These are phyloP conservation scores for Pythium insidiosum DNA, from an alignment of 352 stramenopile genomes.

Conservation along the genomic window DNA sequence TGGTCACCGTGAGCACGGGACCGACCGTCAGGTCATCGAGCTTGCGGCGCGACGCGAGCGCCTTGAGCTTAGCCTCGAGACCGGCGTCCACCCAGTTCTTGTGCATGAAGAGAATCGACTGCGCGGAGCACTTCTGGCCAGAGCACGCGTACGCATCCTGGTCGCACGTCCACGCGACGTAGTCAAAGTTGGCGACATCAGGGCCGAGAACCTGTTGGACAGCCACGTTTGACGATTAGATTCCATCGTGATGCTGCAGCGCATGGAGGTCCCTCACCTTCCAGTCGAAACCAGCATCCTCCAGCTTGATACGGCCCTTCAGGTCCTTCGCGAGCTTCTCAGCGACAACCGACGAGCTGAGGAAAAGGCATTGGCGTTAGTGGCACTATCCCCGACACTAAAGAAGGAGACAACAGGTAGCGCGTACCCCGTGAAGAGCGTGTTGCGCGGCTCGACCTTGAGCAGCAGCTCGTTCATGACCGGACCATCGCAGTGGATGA, in stretches of 20 bases:
- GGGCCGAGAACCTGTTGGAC: slow-evolving; percentile 93
- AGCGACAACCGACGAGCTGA: slow-evolving; percentile 84
- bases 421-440: slow-evolving; percentile 93
- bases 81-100: slow-evolving; percentile 93
- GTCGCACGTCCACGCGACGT: slow-evolving; percentile 97
- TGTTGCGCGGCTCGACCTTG: slow-evolving; percentile 91
- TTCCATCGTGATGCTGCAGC: background rate
- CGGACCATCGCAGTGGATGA: slow-evolving; percentile 93
- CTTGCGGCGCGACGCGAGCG: slow-evolving; percentile 83
- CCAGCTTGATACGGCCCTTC: slow-evolving; percentile 90
- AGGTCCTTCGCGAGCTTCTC: slow-evolving; percentile 92
- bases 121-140: slow-evolving; percentile 98
- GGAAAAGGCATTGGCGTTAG: no score
- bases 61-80: slow-evolving; percentile 91
- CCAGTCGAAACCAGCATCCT: slow-evolving; percentile 99
- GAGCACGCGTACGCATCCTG: slow-evolving; percentile 98
- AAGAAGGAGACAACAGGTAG: no score
- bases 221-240: slow-evolving; percentile 4
- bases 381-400: no score
- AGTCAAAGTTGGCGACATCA: slow-evolving; percentile 94
- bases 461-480: slow-evolving; percentile 95
- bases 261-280: no score
- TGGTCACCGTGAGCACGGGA: slow-evolving; percentile 96
- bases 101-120: slow-evolving; percentile 98
- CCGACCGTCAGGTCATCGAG: slow-evolving; percentile 95